Evolutionary conservation across 1,284 basidiomycete species (phyloP).

Genomic region (Fomitopsis palustris): DNA sequence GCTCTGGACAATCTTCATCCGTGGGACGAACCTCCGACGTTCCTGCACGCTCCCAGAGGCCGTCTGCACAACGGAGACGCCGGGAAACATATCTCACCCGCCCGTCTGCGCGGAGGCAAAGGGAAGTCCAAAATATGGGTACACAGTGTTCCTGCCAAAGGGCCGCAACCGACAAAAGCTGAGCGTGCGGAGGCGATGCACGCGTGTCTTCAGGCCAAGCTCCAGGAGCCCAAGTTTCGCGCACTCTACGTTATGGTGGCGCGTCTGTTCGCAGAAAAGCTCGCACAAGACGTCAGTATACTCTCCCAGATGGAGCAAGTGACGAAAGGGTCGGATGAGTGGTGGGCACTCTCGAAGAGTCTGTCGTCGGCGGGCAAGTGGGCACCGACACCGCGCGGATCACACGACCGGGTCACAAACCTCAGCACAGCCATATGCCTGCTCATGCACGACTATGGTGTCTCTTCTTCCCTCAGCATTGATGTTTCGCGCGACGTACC

Average conservation of each 20-base stretch:
- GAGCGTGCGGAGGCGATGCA: constrained; percentile 27
- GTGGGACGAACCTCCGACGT: not conserved
- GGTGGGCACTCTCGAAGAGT: constrained; percentile 32
- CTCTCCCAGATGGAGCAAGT: constrained; percentile 37
- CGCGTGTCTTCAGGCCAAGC: constrained; percentile 35
- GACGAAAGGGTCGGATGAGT: constrained; percentile 26
- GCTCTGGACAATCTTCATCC: constrained; percentile 43
- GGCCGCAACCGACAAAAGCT: not conserved
- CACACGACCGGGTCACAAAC: constrained; percentile 62
- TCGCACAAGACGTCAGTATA: constrained; percentile 43
- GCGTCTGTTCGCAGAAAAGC: constrained; percentile 51
- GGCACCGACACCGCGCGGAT: constrained; percentile 56
- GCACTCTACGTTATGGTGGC: constrained; percentile 63
- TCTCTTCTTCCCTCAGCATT: constrained; percentile 20
- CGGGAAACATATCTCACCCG: not conserved
- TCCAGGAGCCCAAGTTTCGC: constrained; percentile 46
- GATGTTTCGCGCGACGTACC: constrained; percentile 9
- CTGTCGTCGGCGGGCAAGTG: constrained; percentile 65
- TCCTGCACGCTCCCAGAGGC: not conserved
- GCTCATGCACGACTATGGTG: constrained; percentile 40
- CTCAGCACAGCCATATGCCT: constrained; percentile 59
- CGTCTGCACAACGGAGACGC: not conserved
- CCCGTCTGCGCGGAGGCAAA: not conserved
- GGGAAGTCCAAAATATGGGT: not conserved
- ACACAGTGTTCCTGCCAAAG: not conserved